These are phyloP conservation scores for Colletotrichum eleusines DNA, from an alignment of 2,329 filamentous ascomycete genomes.

Conservation along the genomic window DNA sequence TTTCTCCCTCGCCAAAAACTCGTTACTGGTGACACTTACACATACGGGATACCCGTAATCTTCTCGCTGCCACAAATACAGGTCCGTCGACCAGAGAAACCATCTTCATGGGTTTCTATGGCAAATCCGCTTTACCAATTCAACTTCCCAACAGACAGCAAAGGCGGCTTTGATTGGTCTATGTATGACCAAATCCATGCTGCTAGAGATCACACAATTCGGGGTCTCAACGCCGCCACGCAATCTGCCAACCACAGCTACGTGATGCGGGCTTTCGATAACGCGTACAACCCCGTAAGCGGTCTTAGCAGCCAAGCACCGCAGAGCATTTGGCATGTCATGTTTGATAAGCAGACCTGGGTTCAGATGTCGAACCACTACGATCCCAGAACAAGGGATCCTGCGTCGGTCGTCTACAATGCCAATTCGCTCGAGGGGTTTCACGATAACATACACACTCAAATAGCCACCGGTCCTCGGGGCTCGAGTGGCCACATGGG, in stretches of 20 bases:
- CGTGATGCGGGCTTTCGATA: background rate
- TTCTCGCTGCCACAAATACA: background rate
- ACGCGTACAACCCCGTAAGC: constrained; percentile 17
- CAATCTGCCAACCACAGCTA: background rate
- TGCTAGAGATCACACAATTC: background rate
- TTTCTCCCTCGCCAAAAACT: background rate
- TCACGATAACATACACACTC: constrained; percentile 16
- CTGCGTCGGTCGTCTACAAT: constrained; percentile 1
- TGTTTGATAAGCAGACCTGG: constrained; percentile 19
- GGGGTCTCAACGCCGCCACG: background rate
- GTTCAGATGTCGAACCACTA: constrained; percentile 20
- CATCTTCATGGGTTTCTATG: background rate
- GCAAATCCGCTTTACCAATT: constrained; percentile 12
- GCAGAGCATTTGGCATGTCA: constrained; percentile 12
- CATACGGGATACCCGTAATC: background rate
- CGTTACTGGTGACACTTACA: background rate
- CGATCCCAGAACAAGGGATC: constrained; percentile 2
- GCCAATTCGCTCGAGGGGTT: constrained; percentile 17
- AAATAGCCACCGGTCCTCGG: background rate
- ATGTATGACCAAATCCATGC: background rate
- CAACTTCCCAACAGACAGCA: constrained; percentile 11
- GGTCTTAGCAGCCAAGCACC: constrained; percentile 11
- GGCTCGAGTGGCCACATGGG: constrained; percentile 1
- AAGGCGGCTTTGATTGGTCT: constrained; percentile 10
- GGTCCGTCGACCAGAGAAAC: background rate